A percentile compares a stretch with the other conserved stretches of the same genome.
Conservation (phyloP, 768 basidiomycete species). For the Boletus tylopilopsis region DNA sequence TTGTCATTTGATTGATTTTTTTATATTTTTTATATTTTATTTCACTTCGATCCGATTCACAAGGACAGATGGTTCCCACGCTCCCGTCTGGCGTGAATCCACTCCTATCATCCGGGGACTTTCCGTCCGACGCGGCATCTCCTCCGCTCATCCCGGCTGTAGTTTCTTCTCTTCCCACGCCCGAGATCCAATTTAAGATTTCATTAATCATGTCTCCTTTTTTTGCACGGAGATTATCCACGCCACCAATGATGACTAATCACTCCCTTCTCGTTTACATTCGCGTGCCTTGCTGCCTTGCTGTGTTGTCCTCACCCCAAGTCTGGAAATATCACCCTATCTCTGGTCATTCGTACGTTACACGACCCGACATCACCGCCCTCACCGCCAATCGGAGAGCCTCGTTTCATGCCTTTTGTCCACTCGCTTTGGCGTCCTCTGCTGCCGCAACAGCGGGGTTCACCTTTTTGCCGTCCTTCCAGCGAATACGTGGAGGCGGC, state of each 20-base stretch:
- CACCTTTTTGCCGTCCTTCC: conserved; percentile 95
- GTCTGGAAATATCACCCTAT: no score
- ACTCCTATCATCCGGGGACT: conserved; percentile 13
- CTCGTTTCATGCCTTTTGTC: no score
- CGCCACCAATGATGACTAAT: no score
- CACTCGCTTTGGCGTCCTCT: conserved; percentile 80
- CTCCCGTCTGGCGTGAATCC: conserved; percentile 15
- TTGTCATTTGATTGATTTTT: conserved; percentile 10
- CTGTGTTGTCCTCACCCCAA: no score
- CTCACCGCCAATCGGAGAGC: no score
- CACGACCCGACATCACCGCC: conserved; percentile 3
- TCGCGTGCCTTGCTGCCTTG: no score
- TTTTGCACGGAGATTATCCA: not conserved
- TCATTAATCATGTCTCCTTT: not conserved
- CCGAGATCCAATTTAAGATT: not conserved
- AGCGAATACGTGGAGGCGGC: conserved; percentile 91
- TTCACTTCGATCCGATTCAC: conserved; percentile 19
- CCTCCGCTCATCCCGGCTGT: conserved; percentile 17
- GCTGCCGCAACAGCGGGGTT: conserved; percentile 94
- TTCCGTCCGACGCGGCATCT: conserved; percentile 25
- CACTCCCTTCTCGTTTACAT: no score
- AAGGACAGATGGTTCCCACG: conserved; percentile 13
- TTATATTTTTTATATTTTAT: conserved; percentile 1
- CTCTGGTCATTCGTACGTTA: no score
- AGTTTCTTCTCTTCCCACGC: not conserved